Evolutionary conservation across 805 yeast genomes (phyloP), one percentile per base, ranked within the genome.

Genomic region (Lipomyces sp.): DNA sequence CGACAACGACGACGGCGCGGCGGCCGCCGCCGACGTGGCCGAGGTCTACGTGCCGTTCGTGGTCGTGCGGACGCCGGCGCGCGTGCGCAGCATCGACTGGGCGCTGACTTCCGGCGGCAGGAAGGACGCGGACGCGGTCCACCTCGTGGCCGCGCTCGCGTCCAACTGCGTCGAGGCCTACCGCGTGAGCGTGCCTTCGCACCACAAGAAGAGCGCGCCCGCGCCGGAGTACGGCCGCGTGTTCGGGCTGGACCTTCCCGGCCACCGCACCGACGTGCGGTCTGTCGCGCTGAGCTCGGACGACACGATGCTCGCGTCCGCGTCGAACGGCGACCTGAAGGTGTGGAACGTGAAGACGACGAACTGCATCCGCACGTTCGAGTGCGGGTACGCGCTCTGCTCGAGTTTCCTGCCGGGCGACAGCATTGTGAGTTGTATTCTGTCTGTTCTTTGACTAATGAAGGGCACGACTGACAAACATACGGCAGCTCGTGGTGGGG

Each of bases 351-450:
- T 84, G 26, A 75, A 75, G 55, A 81, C 91, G 1, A 74, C 72
- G 18, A 78, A 81, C 55, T 91, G 96, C 61, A 75, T 93, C 43
- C 77, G 98, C 63, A 84, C 95, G 0, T 85, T 93, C 63, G 90
- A 83, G 32, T 79, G 95, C 58, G 97, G 96, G 1, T 88, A 91
- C 66, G 86, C 95, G 0, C 72, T 93, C 45, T 77, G 87, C 53
- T 76, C 86, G 53, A 78, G 80, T 62, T 89, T 93, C 61, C 73
- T 93, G 47, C 98, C 98, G 0, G 98, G 98, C 57, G 96, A 95
- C 48, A 74, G 89, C 1, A 73, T 93, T 53, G 82, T 51, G 29
- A 26, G 53, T 34, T 8, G 11, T 8, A 18, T 39, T 10, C 34
- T 32, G 21, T 16, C 21, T 19, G 14, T 31, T n/a, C 8, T 18